phyloP scores from a whole-genome alignment of 2,329 filamentous ascomycete genomes.

The Fusarium sp. region DNA sequence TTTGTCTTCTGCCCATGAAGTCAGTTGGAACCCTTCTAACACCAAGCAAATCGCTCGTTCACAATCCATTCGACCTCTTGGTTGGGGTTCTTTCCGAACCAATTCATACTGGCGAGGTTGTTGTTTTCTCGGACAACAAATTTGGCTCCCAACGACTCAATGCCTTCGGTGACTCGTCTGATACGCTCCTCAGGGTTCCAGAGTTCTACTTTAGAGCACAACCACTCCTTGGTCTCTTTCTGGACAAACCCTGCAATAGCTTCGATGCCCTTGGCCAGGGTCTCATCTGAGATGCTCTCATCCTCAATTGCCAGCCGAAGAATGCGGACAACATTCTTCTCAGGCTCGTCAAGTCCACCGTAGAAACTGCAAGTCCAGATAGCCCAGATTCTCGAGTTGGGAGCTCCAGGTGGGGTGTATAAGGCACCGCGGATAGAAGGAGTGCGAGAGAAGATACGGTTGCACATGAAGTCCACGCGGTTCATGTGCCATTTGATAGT shows the following conservation, averaged over 20 bases:
- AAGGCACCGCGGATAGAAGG: slow-evolving; percentile 78
- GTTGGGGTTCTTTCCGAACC: slow-evolving; percentile 68
- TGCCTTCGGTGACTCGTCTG: slow-evolving; percentile 57
- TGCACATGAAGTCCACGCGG: slow-evolving; percentile 83
- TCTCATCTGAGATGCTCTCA: slow-evolving; percentile 50
- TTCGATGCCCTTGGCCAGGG: slow-evolving; percentile 65
- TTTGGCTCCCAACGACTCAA: slow-evolving; percentile 60
- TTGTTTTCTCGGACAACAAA: slow-evolving; percentile 69
- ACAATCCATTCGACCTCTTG: slow-evolving; percentile 75
- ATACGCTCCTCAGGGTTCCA: slow-evolving; percentile 81
- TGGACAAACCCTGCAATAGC: slow-evolving; percentile 75
- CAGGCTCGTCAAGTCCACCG: slow-evolving; percentile 61
- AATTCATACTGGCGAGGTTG: slow-evolving; percentile 78
- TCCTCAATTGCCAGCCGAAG: slow-evolving; percentile 76
- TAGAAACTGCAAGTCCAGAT: slow-evolving; percentile 78
- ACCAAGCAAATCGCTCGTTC: slow-evolving; percentile 85
- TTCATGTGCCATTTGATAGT: slow-evolving; percentile 68
- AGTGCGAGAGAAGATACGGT: slow-evolving; percentile 66
- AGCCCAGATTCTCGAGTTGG: slow-evolving; percentile 74
- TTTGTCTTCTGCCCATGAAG: neutral
- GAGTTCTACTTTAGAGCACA: slow-evolving; percentile 75
- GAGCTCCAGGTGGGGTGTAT: slow-evolving; percentile 59
- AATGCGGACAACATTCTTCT: slow-evolving; percentile 75
- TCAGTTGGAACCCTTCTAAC: slow-evolving; percentile 54
- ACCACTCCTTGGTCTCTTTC: slow-evolving; percentile 76